Evolutionary conservation across 2,329 filamentous ascomycete species (phyloP).

Genomic region (Tolypocladium cylindrosporum): DNA sequence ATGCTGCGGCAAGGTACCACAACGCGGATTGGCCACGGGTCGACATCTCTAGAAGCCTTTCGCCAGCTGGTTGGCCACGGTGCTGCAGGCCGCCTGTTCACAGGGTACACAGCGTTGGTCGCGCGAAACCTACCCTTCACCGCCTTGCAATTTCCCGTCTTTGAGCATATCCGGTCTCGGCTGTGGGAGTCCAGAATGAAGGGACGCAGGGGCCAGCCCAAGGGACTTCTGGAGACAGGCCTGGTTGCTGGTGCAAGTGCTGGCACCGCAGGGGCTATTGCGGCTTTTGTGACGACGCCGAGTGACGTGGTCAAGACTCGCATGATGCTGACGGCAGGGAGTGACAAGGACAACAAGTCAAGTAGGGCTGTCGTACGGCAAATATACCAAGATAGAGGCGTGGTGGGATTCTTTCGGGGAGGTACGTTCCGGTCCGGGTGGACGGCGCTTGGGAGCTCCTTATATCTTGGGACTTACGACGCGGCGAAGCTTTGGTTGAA

Average conservation of each 20-base stretch:
- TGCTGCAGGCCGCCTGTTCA: conserved; percentile 47
- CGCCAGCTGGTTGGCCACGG: conserved; percentile 41
- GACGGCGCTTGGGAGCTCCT: conserved; percentile 72
- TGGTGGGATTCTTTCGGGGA: conserved; percentile 68
- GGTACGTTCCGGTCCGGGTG: conserved; percentile 63
- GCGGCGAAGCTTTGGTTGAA: conserved; percentile 58
- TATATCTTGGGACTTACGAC: conserved; percentile 84
- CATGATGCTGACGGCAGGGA: conserved; percentile 65
- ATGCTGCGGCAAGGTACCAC: conserved; percentile 44
- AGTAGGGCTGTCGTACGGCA: conserved; percentile 49
- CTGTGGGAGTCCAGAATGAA: conserved; percentile 31
- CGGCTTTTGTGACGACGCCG: conserved; percentile 76
- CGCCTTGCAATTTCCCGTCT: conserved; percentile 79
- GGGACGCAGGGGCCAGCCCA: conserved; percentile 14
- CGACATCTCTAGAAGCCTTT: conserved; percentile 39
- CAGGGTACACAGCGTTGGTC: conserved; percentile 71
- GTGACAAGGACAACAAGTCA: conserved; percentile 16
- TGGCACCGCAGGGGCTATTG: conserved; percentile 61
- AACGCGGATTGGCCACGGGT: conserved; percentile 11
- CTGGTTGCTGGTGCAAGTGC: conserved; percentile 65
- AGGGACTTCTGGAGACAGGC: conserved; percentile 52
- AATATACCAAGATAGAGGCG: conserved; percentile 56
- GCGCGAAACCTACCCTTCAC: conserved; percentile 81
- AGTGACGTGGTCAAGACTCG: conserved; percentile 84
- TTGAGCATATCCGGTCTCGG: conserved; percentile 56